Conservation (phyloP, 2,329 filamentous ascomycete genomes). For the Leptographium radiaticola region DNA sequence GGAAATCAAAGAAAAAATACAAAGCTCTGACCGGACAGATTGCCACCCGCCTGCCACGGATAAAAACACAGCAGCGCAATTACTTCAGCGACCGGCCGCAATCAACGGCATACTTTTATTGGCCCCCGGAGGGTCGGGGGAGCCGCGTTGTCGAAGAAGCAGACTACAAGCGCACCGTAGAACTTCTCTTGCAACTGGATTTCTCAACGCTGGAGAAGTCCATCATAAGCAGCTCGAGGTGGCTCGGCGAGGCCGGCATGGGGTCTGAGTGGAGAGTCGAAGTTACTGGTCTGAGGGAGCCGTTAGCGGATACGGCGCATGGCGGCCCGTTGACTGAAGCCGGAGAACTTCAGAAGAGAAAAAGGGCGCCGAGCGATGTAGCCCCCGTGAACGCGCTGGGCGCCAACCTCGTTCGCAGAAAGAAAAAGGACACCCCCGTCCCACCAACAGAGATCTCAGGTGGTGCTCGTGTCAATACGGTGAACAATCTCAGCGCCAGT, state of each 20-base stretch:
- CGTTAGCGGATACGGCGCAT: not conserved
- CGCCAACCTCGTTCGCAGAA: conserved; percentile 34
- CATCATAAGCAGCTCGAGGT: conserved; percentile 51
- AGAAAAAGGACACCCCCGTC: conserved; percentile 24
- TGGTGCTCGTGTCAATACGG: conserved; percentile 5
- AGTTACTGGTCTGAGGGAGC: conserved; percentile 26
- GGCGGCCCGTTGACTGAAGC: not conserved
- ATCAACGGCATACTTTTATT: conserved; percentile 50
- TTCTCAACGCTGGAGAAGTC: conserved; percentile 55
- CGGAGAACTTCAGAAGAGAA: conserved; percentile 10
- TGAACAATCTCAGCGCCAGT: conserved; percentile 22
- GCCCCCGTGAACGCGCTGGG: conserved; percentile 20
- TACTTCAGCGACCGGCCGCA: conserved; percentile 35
- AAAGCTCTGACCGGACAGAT: conserved; percentile 45
- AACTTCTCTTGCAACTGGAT: conserved; percentile 59
- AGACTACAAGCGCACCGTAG: conserved; percentile 54
- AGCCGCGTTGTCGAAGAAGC: conserved; percentile 48
- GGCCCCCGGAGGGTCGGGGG: conserved; percentile 50
- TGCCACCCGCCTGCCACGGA: conserved; percentile 46
- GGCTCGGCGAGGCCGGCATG: conserved; percentile 53
- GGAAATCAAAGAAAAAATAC: conserved; percentile 29
- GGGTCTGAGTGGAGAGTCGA: conserved; percentile 38
- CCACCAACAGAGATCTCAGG: not conserved
- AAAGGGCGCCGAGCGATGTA: conserved; percentile 16
- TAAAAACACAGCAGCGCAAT: conserved; percentile 45